Conservation (phyloP, 2,329 filamentous ascomycete genomes). For the Phialocephala subalpina region DNA sequence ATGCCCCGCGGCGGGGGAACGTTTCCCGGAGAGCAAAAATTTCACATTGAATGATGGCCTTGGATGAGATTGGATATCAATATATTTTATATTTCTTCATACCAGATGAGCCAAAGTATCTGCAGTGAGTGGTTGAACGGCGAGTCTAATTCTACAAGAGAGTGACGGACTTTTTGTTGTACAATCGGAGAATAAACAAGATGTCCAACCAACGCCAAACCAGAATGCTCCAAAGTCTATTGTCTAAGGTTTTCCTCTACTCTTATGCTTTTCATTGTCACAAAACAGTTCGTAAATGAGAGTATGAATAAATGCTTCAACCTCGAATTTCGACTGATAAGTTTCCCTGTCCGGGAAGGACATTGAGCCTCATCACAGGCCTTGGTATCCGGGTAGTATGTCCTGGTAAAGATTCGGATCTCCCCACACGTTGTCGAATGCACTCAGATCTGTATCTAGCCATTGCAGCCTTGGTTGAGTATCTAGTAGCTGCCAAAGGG, state of each 20-base stretch:
- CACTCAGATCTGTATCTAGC: conserved; percentile 2
- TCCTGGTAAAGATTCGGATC: conserved; percentile 1
- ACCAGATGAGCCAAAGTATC: neutral
- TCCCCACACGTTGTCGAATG: neutral
- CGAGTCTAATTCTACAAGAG: neutral
- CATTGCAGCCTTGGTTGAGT: neutral
- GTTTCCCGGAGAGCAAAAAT: neutral
- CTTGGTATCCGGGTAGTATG: neutral
- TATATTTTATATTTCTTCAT: neutral
- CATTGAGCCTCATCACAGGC: neutral
- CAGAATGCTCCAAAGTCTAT: neutral
- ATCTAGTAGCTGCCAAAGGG: conserved; percentile 3
- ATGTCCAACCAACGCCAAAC: neutral
- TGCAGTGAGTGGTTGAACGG: neutral
- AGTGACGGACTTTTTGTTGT: neutral
- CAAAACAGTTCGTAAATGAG: neutral
- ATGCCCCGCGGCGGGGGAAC: neutral
- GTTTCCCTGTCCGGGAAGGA: no score
- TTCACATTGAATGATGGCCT: no score
- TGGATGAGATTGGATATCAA: neutral
- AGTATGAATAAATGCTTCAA: no score
- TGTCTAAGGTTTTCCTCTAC: neutral
- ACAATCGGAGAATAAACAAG: neutral
- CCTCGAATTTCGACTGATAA: no score
- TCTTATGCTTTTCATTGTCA: neutral